A percentile compares a stretch with the other conserved stretches of the same genome.
These are phyloP conservation scores for Phytophthora fragariae DNA, from an alignment of 352 stramenopile genomes.

Conservation along the genomic window DNA sequence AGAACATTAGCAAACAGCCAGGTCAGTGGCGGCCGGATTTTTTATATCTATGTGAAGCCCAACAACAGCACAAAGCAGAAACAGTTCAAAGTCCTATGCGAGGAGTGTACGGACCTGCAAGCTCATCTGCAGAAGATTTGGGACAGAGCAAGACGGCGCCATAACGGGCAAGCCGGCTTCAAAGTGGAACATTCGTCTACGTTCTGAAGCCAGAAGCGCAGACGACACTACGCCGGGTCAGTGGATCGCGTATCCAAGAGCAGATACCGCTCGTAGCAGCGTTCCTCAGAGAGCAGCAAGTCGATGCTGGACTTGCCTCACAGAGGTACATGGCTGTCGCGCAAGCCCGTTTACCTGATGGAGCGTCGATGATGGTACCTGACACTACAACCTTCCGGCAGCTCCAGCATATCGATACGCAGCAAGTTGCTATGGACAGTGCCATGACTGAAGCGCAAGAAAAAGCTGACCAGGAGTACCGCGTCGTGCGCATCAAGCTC, in stretches of 20 bases:
- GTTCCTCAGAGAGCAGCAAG: constrained; percentile 9
- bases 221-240: background rate
- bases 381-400: constrained; percentile 17
- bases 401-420: constrained; percentile 11
- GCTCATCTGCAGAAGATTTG: constrained; percentile 14
- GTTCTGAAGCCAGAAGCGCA: constrained; percentile 15
- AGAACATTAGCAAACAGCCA: constrained; percentile 9
- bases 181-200: constrained; percentile 21
- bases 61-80: constrained; percentile 18
- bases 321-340: constrained; percentile 24
- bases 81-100: constrained; percentile 8
- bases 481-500: background rate
- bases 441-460: background rate
- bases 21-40: constrained; percentile 10
- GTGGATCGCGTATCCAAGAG: constrained; percentile 12
- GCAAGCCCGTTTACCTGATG: constrained; percentile 15
- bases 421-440: constrained; percentile 2
- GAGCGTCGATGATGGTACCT: background rate
- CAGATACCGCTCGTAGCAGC: constrained; percentile 21
- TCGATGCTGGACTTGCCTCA: constrained; percentile 1
- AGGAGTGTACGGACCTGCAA: background rate
- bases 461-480: constrained; percentile 1
- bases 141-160: constrained; percentile 14
- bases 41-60: constrained; percentile 12
- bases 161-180: constrained; percentile 21